These are phyloP conservation scores for Penicillium bialowiezense DNA, from an alignment of 495 filamentous ascomycete species.

Conservation along the genomic window DNA sequence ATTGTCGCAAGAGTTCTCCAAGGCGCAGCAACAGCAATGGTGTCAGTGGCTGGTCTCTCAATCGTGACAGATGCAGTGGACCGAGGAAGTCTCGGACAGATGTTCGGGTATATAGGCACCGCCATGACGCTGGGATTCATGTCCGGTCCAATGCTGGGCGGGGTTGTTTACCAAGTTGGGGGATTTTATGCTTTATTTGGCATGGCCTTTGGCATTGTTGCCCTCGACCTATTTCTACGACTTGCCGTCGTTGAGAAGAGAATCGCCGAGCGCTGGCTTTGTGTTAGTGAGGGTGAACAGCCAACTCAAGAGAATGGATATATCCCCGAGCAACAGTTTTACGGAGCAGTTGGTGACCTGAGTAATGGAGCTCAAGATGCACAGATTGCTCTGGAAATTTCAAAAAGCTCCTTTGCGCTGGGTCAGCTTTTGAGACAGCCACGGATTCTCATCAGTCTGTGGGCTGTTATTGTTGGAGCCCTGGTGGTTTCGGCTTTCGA, in stretches of 20 bases:
- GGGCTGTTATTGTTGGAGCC: constrained; percentile 14
- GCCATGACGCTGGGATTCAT: constrained; percentile 64
- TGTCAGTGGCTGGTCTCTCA: constrained; percentile 65
- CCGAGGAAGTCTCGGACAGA: constrained; percentile 54
- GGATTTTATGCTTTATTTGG: constrained; percentile 68
- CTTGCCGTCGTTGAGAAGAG: constrained; percentile 70
- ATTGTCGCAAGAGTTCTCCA: constrained; percentile 65
- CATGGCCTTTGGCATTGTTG: constrained; percentile 61
- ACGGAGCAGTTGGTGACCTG: constrained; percentile 2
- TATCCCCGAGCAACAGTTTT: constrained; percentile 1
- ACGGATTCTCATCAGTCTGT: constrained; percentile 15
- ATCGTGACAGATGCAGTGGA: constrained; percentile 71
- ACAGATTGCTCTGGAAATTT: not conserved
- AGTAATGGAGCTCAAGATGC: not conserved
- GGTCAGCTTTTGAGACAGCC: constrained; percentile 11
- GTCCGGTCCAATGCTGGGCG: constrained; percentile 67
- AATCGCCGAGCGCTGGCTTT: constrained; percentile 55
- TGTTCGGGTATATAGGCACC: constrained; percentile 64
- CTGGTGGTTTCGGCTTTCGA: constrained; percentile 18
- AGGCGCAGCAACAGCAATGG: constrained; percentile 65
- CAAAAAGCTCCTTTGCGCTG: not conserved
- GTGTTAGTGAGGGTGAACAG: constrained; percentile 3
- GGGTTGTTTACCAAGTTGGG: constrained; percentile 59
- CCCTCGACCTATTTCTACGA: constrained; percentile 60
- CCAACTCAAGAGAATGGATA: constrained; percentile 7